Evolutionary conservation across 2,329 filamentous ascomycete genomes (phyloP), one percentile per base, ranked within the genome.

Genomic region (Fonsecaea monophora): DNA sequence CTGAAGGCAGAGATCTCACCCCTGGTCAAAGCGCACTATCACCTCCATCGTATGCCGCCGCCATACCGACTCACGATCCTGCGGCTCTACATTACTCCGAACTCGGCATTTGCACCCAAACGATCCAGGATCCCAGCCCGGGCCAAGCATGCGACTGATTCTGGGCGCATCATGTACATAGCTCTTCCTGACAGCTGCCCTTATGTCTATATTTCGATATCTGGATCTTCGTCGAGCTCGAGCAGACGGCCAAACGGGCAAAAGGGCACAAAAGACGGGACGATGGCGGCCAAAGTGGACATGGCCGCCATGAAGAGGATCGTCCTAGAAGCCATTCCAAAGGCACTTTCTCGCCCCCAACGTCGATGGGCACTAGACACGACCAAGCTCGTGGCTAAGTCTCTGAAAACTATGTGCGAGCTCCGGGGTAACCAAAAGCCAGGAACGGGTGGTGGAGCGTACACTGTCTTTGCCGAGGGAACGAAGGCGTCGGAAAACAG

Each of bases 121-220:
- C 58, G 56, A 18, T 61, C 64, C 9, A 69, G 57, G 15, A 60
- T 71, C 32, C 82, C 83, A 58, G 76, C 78, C 38, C 70, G 76
- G 25, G 77, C 75, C 65, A 77, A 74, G 64, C 72, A 13, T 70
- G 69, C 67, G 53, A 83, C 82, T n/a, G 89, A 92, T 70, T 82
- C 86, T 1, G 89, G 89, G 12, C 86, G 88, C 70, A 90, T 90
- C 1, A 86, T 96, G 45, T 95, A 92, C 74, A 82, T 96, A 67
- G 90, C 91, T 1, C 94, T 96, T 73, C 92, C 93, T 0, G 89
- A 94, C 74, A 90, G 89, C 38, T 90, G 91, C 10, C 91, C 92
- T 0, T 89, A 89, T 69, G 82, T 96, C 53, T 96, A 92, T 76
- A 83, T 86, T 7, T 87, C 86, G 1, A 77, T 87, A 12, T 77